Conservation (phyloP, 1,139 yeast genomes). For the Kurtzmaniella natalensis region DNA sequence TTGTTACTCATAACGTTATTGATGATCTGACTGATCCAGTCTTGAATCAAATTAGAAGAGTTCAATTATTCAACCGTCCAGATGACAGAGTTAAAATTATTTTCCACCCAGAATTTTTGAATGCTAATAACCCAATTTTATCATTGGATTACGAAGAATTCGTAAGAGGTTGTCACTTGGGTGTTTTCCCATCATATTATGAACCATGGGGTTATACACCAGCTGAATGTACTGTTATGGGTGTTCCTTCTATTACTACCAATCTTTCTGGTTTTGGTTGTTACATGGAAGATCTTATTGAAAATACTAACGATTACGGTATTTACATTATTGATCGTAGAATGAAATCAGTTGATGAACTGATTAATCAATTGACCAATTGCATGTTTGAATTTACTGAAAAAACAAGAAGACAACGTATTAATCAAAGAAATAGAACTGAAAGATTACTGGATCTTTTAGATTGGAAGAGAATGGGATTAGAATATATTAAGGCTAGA, state of each 20-base stretch:
- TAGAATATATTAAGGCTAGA: constrained; percentile 93
- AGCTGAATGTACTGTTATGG: constrained; percentile 99
- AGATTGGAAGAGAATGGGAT: constrained; percentile 98
- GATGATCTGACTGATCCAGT: constrained; percentile 92
- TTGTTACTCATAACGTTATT: constrained; percentile 96
- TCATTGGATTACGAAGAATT: constrained; percentile 95
- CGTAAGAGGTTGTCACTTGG: constrained; percentile 96
- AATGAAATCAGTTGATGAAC: constrained; percentile 88
- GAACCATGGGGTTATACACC: constrained; percentile 99
- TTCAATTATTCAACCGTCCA: constrained; percentile 83
- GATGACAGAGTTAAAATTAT: constrained; percentile 91
- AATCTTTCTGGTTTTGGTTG: constrained; percentile 97
- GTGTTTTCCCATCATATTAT: constrained; percentile 96
- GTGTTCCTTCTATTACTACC: constrained; percentile 97
- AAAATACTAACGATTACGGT: constrained; percentile 92
- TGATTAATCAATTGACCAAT: constrained; percentile 83
- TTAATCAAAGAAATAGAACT: constrained; percentile 95
- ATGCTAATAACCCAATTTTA: constrained; percentile 90
- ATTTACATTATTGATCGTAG: constrained; percentile 96
- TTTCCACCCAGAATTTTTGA: constrained; percentile 96
- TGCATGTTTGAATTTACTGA: constrained; percentile 86
- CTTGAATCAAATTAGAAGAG: constrained; percentile 86
- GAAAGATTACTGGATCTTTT: constrained; percentile 88
- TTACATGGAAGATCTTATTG: constrained; percentile 96
- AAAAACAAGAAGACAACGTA: constrained; percentile 94